Percentiles rank a stretch among this genome's conserved stretches.
phyloP scores from a whole-genome alignment of 148 eudicot genomes.

The Bassia scoparia region DNA sequence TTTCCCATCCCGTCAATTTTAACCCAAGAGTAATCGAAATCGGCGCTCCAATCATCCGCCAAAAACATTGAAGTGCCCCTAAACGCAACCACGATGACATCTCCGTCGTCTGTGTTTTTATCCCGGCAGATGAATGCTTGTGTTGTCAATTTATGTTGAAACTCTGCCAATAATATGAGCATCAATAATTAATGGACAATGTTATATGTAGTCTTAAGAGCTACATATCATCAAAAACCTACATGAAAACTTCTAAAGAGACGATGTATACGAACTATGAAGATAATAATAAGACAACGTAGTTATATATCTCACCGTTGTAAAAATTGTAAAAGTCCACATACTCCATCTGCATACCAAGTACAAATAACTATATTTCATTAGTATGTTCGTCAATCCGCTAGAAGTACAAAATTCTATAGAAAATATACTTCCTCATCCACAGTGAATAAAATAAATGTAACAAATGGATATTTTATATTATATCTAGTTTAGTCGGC shows the following conservation, averaged over 20 bases:
- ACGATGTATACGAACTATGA: background rate
- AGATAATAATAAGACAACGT: background rate
- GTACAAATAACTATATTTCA: background rate
- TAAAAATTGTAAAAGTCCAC: constrained; percentile 51
- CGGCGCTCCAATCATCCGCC: constrained; percentile 61
- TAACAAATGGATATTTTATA: too few relatives aligned
- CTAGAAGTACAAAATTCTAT: too few relatives aligned
- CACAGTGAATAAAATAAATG: too few relatives aligned
- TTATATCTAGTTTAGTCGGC: too few relatives aligned
- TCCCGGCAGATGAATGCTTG: constrained; percentile 54
- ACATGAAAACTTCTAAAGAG: background rate
- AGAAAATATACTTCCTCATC: too few relatives aligned
- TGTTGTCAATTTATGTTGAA: constrained; percentile 36
- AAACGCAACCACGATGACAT: constrained; percentile 52
- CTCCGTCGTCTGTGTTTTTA: constrained; percentile 22
- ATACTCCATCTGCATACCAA: constrained; percentile 77
- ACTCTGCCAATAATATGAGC: constrained; percentile 33
- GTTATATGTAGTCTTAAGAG: too few relatives aligned
- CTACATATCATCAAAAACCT: too few relatives aligned
- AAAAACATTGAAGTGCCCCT: constrained; percentile 68
- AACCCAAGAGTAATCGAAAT: constrained; percentile 63
- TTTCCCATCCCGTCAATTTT: constrained; percentile 45
- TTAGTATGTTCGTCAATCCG: background rate
- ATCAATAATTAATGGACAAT: too few relatives aligned
- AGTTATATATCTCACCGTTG: constrained; percentile 52